phyloP scores from a whole-genome alignment of 495 filamentous ascomycete genomes.

The Penicillium longicatenatum region DNA sequence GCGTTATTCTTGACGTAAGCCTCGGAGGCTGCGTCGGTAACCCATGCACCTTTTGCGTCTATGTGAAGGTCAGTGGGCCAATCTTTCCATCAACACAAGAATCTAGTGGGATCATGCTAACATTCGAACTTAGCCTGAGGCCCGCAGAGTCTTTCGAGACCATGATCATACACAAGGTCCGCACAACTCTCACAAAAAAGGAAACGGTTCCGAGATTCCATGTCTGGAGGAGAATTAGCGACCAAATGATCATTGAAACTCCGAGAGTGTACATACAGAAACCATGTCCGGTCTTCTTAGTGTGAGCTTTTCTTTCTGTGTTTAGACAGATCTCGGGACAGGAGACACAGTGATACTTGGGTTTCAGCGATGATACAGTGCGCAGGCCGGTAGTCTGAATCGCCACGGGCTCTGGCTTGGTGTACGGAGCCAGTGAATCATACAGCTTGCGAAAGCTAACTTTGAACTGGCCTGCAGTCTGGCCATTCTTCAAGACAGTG shows the following conservation, averaged over 20 bases:
- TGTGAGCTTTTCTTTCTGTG: constrained; percentile 39
- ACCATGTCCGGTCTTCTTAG: constrained; percentile 43
- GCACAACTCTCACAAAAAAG: constrained; percentile 82
- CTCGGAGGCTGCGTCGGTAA: constrained; percentile 39
- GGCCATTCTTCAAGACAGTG: constrained; percentile 30
- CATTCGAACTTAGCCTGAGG: constrained; percentile 30
- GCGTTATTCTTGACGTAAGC: constrained; percentile 47
- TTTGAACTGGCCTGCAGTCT: constrained; percentile 42
- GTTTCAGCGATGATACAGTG: constrained; percentile 35
- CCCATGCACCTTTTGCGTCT: constrained; percentile 27
- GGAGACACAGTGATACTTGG: constrained; percentile 44
- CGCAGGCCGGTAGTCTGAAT: constrained; percentile 30
- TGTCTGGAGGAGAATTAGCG: constrained; percentile 54
- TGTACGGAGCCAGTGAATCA: constrained; percentile 33
- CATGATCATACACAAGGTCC: constrained; percentile 87
- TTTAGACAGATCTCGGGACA: constrained; percentile 40
- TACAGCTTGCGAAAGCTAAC: constrained; percentile 38
- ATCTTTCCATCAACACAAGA: not conserved
- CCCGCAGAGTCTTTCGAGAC: constrained; percentile 66
- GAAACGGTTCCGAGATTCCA: constrained; percentile 76
- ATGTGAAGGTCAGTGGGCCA: constrained; percentile 5
- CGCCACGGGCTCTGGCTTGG: constrained; percentile 26
- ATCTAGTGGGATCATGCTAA: constrained; percentile 17
- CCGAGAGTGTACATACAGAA: constrained; percentile 37
- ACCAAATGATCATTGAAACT: not conserved